Evolutionary conservation across 192 early-diverging fungal species (phyloP), one percentile per base, ranked within the genome.

Genomic region (Phycomyces blakesleeanus): DNA sequence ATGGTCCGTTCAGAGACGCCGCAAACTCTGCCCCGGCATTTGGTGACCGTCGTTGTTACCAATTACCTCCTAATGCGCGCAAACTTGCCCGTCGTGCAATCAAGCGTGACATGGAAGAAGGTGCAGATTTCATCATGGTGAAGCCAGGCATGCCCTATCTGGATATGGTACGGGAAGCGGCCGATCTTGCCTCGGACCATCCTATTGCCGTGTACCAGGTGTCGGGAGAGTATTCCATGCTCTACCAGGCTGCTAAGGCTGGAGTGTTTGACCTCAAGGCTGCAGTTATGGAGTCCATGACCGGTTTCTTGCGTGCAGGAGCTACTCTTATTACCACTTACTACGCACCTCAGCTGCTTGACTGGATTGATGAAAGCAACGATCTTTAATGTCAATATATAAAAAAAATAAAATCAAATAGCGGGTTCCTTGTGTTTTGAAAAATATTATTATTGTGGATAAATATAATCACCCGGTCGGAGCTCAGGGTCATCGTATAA

Each of bases 141-240:
- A 99, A 99, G 81, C 97, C 97, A 6, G 95, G 89, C 14, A 83
- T 81, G 57, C 95, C 95, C 47, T 99, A 99, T 75, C 77, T 99
- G 49, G 97, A 99, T 66, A 89, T 99, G 66, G 79, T 99, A 9
- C 83, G 94, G 20, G 95, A 99, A 67, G 85, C 89, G 3, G 79
- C 86, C 41, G 85, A 91, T 40, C 62, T 83, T 25, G 82, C 82
- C 11, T 85, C 89, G 11, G 90, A 99, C 67, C 84, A 87, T 44
- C 97, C 97, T n/a, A 78, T 97, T 39, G 94, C 95, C 0, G 92
- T 96, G 0, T 99, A 99, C 75, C 97, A 99, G 76, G 97, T 99
- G 18, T 91, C 89, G 8, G 90, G 90, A 21, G 90, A 92, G 73
- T 92, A 87, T 59, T 81, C 89, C 39, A 90, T 89, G 87, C 74